Evolutionary conservation across 2,329 filamentous ascomycete species (phyloP).

Genomic region (Colletotrichum sp.): DNA sequence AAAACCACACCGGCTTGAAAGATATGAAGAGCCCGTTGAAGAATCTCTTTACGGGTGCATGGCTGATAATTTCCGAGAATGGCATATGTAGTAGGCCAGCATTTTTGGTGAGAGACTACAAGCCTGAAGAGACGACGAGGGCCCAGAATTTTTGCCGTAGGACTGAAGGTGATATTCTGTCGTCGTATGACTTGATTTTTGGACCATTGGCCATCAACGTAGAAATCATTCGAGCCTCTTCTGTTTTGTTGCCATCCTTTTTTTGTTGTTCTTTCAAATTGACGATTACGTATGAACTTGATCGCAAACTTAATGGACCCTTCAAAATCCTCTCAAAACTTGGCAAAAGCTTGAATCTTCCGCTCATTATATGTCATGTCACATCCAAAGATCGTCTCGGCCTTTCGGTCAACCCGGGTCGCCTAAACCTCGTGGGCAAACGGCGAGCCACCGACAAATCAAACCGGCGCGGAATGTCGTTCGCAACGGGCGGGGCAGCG

Average conservation of each 20-base stretch:
- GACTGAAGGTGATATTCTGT: background rate
- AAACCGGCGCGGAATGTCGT: background rate
- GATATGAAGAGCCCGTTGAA: no score
- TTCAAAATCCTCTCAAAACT: background rate
- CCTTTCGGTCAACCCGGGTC: background rate
- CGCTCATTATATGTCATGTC: background rate
- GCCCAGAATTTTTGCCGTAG: background rate
- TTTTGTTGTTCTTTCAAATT: background rate
- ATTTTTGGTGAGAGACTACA: background rate
- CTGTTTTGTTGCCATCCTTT: background rate
- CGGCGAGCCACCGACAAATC: background rate
- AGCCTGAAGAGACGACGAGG: background rate
- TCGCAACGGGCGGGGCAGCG: background rate
- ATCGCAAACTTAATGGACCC: background rate
- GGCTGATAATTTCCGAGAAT: no score
- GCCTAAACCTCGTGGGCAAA: background rate
- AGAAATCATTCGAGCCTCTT: rapidly evolving
- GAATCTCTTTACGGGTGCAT: no score
- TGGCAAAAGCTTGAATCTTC: background rate
- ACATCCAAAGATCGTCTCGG: background rate
- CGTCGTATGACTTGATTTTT: background rate
- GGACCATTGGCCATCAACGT: background rate
- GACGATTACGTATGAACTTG: background rate
- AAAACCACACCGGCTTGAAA: no score
- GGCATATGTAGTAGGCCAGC: no score